phyloP scores from a whole-genome alignment of 2,329 filamentous ascomycete species.

The Phaeosphaeria sp. region DNA sequence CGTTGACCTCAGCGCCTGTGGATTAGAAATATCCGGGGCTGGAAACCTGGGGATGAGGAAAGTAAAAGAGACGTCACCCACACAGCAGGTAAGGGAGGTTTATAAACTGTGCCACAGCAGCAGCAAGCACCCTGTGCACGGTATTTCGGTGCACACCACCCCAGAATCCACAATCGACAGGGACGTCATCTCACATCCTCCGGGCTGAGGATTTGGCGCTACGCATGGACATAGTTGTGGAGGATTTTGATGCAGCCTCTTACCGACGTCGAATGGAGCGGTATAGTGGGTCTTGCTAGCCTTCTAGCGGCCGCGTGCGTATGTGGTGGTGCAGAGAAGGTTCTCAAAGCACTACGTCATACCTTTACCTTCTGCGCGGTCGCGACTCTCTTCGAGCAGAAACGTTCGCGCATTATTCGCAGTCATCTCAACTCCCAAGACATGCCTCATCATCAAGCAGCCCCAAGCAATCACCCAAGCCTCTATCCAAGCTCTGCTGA shows the following conservation, averaged over 20 bases:
- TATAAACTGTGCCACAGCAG: neutral
- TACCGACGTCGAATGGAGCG: constrained; percentile 12
- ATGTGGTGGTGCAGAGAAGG: neutral
- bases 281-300: constrained; percentile 19
- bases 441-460: neutral
- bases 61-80: neutral
- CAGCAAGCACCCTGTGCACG: constrained; percentile 2
- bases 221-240: constrained; percentile 11
- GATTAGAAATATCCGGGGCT: neutral
- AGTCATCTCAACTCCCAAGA: neutral
- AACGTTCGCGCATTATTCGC: neutral
- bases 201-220: constrained; percentile 12
- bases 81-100: neutral
- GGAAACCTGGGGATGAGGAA: neutral
- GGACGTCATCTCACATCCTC: constrained; percentile 23
- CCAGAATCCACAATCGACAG: constrained; percentile 5
- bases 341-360: constrained; percentile 2
- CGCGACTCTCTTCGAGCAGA: neutral
- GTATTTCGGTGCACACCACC: constrained; percentile 13
- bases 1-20: neutral
- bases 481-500: constrained; percentile 16
- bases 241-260: constrained; percentile 10
- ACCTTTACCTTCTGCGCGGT: neutral
- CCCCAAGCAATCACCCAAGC: constrained; percentile 2
- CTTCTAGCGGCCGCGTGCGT: constrained; percentile 8